Conservation (phyloP, 2,329 filamentous ascomycete species). For the Beauveria australis region DNA sequence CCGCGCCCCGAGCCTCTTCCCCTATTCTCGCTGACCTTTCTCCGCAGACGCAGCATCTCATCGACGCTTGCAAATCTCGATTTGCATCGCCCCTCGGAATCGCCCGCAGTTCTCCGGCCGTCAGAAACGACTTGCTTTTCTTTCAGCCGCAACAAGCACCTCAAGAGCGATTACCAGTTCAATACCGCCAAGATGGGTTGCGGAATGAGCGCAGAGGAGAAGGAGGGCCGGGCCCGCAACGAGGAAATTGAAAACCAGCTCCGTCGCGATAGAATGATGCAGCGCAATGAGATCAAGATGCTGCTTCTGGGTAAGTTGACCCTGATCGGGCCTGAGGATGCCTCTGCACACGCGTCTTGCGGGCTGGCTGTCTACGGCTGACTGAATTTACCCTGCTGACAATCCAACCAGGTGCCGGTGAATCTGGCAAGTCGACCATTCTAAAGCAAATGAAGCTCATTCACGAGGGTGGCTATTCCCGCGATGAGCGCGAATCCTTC, state of each 20-base stretch:
- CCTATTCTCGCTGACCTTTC: slow-evolving; percentile 12
- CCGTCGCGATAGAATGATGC: slow-evolving; percentile 97
- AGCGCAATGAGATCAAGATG: slow-evolving; percentile 99
- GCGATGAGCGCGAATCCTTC: slow-evolving; percentile 68
- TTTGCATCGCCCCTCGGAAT: neutral
- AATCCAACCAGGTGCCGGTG: slow-evolving; percentile 60
- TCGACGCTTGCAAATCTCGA: neutral
- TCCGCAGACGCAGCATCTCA: slow-evolving; percentile 2
- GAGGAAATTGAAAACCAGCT: slow-evolving; percentile 99
- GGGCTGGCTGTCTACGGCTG: neutral
- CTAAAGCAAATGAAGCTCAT: slow-evolving; percentile 99
- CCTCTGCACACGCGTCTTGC: neutral
- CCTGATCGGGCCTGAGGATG: neutral
- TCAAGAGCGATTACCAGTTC: slow-evolving; percentile 15
- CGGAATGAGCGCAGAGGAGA: slow-evolving; percentile 99
- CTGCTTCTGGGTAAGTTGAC: slow-evolving; percentile 71
- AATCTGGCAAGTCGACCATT: slow-evolving; percentile 89
- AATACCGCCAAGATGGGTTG: slow-evolving; percentile 80
- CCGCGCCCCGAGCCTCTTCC: neutral
- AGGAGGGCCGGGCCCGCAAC: slow-evolving; percentile 99
- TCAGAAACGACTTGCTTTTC: slow-evolving; percentile 5
- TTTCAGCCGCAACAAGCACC: neutral
- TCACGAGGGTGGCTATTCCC: slow-evolving; percentile 96
- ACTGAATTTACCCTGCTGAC: neutral
- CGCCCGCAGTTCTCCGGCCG: neutral